Evolutionary conservation across 1,139 yeast genomes (phyloP).

Genomic region (Pichia sp.): DNA sequence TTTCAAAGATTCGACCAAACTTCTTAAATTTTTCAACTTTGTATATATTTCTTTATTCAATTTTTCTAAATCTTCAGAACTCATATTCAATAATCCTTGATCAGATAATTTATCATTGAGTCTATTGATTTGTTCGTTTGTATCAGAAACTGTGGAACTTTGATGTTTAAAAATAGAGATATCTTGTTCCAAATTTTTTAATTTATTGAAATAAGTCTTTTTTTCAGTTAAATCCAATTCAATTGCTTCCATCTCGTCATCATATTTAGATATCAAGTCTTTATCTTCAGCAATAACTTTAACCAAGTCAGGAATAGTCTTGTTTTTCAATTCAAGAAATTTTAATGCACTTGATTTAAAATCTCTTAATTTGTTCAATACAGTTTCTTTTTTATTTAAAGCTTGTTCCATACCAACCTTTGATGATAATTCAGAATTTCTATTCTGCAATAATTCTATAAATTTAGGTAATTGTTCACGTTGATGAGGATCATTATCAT

Average conservation of each 20-base stretch:
- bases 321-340: constrained; percentile 1
- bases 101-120: constrained; percentile 5
- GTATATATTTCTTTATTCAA: constrained; percentile 37
- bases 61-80: constrained; percentile 47
- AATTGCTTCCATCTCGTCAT: constrained; percentile 3
- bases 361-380: constrained; percentile 23
- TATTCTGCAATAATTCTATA: constrained; percentile 22
- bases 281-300: background rate
- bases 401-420: constrained; percentile 18
- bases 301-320: constrained; percentile 1
- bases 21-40: constrained; percentile 40
- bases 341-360: constrained; percentile 20
- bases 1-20: constrained; percentile 36
- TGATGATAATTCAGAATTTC: constrained; percentile 19
- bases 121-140: constrained; percentile 9
- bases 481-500: constrained; percentile 23
- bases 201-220: background rate
- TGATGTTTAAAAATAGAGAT: constrained; percentile 1
- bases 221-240: background rate
- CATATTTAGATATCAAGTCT: background rate
- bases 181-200: constrained; percentile 11
- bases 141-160: constrained; percentile 10
- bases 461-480: constrained; percentile 14
- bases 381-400: constrained; percentile 19
- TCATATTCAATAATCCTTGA: constrained; percentile 8